These are phyloP conservation scores for Amanita pallidorosea DNA, from an alignment of 768 basidiomycete species.

Conservation along the genomic window DNA sequence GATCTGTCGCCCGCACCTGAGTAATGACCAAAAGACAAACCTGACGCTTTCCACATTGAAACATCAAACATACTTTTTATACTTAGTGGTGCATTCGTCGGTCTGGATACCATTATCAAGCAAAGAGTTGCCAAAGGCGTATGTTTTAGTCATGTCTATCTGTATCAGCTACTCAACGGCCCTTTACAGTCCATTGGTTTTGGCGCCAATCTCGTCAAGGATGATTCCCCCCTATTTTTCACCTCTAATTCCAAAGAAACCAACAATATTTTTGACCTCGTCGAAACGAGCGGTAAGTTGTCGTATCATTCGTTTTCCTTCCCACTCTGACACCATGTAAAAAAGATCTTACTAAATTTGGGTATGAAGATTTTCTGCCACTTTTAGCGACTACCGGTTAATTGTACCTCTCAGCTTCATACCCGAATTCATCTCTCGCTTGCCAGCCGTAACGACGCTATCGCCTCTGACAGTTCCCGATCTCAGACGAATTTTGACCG, in stretches of 20 bases:
- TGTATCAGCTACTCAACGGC: slow-evolving; percentile 5
- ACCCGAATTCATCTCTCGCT: slow-evolving; percentile 87
- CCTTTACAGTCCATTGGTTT: slow-evolving; percentile 78
- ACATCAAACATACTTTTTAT: slow-evolving; percentile 94
- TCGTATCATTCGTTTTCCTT: neutral
- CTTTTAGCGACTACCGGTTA: neutral
- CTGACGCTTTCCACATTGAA: slow-evolving; percentile 69
- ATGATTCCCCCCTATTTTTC: slow-evolving; percentile 57
- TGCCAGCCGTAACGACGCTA: slow-evolving; percentile 87
- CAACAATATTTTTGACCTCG: slow-evolving; percentile 50
- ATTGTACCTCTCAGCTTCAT: slow-evolving; percentile 54
- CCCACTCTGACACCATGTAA: slow-evolving; percentile 1
- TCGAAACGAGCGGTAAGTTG: slow-evolving; percentile 56
- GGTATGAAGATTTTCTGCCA: slow-evolving; percentile 26
- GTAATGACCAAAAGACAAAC: slow-evolving; percentile 26
- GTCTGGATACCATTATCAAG: slow-evolving; percentile 74
- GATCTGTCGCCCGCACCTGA: neutral
- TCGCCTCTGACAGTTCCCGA: slow-evolving; percentile 71
- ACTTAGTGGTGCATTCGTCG: slow-evolving; percentile 90
- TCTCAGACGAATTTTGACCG: slow-evolving; percentile 81
- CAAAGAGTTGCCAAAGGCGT: slow-evolving; percentile 79
- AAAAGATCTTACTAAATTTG: slow-evolving; percentile 79
- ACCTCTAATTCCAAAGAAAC: slow-evolving; percentile 56
- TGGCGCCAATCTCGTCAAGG: slow-evolving; percentile 28
- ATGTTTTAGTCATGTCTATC: slow-evolving; percentile 17